Base-by-base conservation (phyloP, 2,329 filamentous ascomycete species). In the Sporothrix pseudoabietina region DNA sequence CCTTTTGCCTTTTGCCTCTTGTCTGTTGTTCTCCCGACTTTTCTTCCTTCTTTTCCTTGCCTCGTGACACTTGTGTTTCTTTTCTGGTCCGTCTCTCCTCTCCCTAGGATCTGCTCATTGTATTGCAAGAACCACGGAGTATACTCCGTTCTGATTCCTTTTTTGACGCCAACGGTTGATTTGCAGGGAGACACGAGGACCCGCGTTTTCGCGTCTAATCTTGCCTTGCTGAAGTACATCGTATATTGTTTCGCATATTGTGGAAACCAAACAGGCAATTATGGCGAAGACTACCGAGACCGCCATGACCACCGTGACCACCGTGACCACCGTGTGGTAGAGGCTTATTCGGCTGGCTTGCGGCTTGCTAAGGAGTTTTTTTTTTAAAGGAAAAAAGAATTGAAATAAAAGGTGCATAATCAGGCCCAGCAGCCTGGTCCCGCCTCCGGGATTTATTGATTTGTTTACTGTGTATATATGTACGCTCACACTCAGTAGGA, bases 401-500 rank as follows among this genome's bases (percentile, higher is more conserved):
- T n/a, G n/a, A n/a, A n/a, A n/a, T n/a, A n/a, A n/a, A n/a, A 19
- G 2, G 44, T 47, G 44, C 44, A 10, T n/a, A 32, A 9, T 16
- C 57, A 22, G 35, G 57, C 39, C 39, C 39, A 44, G 39, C 35
- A 47, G 61, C 61, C 16, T 47, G 39, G 61, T 44, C 19, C 47
- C 14, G 47, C 19, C 39, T 44, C 22, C 1, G 61, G 61, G 39
- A 65, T 26, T n/a, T n/a, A n/a, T n/a, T n/a, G n/a, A n/a, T n/a
- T 65, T 41, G 59, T 65, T 65, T 44, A 16, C 44, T 41, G 59
- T 65, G 44, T 26, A 16, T 65, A n/a, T n/a, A n/a, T n/a, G n/a
- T n/a, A 39, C 61, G 61, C 39, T 44, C 35, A 44, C n/a, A 26
- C 26, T 26, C 26, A 26, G 26, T 26, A n/a, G 19, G 59, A 44